Evolutionary conservation across 805 yeast genomes (phyloP), one percentile per base, ranked within the genome.

Genomic region (Danielia oregonensis): DNA sequence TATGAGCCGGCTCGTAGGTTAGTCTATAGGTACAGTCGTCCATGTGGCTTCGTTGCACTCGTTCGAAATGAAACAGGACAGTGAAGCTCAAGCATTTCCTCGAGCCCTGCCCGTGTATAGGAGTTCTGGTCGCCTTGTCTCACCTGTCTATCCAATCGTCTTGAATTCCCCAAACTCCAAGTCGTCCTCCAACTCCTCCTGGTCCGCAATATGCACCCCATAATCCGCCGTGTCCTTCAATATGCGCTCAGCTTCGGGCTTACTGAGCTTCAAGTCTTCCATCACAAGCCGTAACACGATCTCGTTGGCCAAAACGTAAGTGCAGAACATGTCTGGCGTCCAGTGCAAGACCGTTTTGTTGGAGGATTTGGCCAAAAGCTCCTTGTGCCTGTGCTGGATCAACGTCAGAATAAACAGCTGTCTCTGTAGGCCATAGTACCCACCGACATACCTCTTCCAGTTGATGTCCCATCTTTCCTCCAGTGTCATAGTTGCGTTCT

Each of bases 261-360:
- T 43, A n/a, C 55, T 47, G 3, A 53, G 31, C 2, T 46, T 36
- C 54, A 65, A 45, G 40, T 79, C 82, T 3, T 70, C 67, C 51
- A 68, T 63, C 6, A 75, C 70, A 14, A 79, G 46, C 19, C 77
- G 57, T 5, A 76, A 57, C 4, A 79, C 65, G 5, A 82, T 52
- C 45, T 82, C 89, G 17, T 82, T 79, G 6, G 85, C 78, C 16
- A 83, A 53, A 2, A 82, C 79, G 46, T 75, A 78, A 12, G 73
- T 65, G 3, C 72, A 57, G 49, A 80, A 83, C 34, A 74, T 72
- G 15, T 68, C 65, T 1, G 63, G 46, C 2, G 83, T 75, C 86
- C 87, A 82, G 62, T 78, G 82, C 29, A 61, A 57, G 6, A 82
- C 54, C 1, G 78, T 74, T 14, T 61, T 57, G 43, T 74, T 74